Evolutionary conservation across 116 monocot genomes (phyloP).

Genomic region (Papilionanthe hybrid): DNA sequence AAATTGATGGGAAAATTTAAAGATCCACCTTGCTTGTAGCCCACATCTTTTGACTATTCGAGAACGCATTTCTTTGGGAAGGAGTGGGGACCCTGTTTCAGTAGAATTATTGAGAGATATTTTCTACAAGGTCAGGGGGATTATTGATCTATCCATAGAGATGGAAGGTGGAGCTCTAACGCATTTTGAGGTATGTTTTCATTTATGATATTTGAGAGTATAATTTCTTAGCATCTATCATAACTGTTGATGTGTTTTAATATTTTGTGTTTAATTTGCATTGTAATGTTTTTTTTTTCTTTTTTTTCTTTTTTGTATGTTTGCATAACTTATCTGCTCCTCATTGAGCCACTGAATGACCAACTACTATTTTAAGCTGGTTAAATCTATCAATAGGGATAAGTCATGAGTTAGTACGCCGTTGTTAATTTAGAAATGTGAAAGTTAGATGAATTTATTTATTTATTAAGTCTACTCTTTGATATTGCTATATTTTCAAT

Average conservation of each 20-base stretch:
- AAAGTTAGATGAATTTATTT: no score
- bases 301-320: neutral
- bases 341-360: no score
- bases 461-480: no score
- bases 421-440: no score
- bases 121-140: slow-evolving; percentile 45
- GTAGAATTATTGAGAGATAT: slow-evolving; percentile 34
- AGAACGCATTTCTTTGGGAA: slow-evolving; percentile 83
- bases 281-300: neutral
- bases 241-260: slow-evolving; percentile 3
- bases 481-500: no score
- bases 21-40: slow-evolving; percentile 35
- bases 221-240: neutral
- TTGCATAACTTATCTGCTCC: neutral
- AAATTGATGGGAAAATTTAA: neutral
- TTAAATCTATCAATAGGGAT: no score
- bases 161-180: slow-evolving; percentile 71
- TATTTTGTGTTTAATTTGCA: neutral
- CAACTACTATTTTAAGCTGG: no score
- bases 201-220: neutral
- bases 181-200: slow-evolving; percentile 80
- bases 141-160: slow-evolving; percentile 62
- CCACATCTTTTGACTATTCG: slow-evolving; percentile 81
- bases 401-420: no score
- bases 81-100: slow-evolving; percentile 63